Base-by-base conservation (phyloP, 768 basidiomycete species). In the Plicaturopsis crispa region DNA sequence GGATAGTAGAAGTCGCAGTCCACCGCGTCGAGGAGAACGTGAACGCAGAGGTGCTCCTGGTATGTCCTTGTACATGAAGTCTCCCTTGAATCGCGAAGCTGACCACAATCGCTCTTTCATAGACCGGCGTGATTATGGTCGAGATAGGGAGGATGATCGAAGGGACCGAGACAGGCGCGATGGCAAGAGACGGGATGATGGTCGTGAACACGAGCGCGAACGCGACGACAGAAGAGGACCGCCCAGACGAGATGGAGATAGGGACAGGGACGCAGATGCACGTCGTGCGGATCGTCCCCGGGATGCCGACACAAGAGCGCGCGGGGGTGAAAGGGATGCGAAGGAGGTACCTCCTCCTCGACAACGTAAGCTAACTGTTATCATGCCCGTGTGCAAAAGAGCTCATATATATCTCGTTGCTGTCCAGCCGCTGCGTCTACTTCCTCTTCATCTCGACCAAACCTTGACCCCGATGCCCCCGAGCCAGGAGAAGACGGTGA, bases 401-500 rank as follows among this genome's bases (percentile, higher is more conserved):
- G n/a, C n/a, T n/a, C n/a, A n/a, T n/a, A n/a, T 28, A 28, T 28
- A 8, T 28, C 26, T 28, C 26, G 14, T n/a, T 14, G 14, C 26
- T 28, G 8, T 28, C 26, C 26, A 28, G 26, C 10, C 14, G 10
- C 26, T 28, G 14, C 14, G 10, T 14, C 14, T 14, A 28, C 14
- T 28, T 28, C 26, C 26, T n/a, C n/a, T 22, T 42, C 45, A 33
- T 30, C 50, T 24, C 53, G 54, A 38, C 60, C 58, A 19, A 64
- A 62, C 42, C 55, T 61, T 39, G 68, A 73, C 43, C 56, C 63
- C 40, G 66, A 72, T 42, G 56, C 63, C 35, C 56, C 61, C 31
- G 62, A 60, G 11, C 55, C 59, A 26, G 50, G 47, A 23, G 78
- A 80, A 42, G 73, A 64, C 17, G 65, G 59, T 28, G 68, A 72